A percentile compares a stretch with the other conserved stretches of the same genome.
Conservation (phyloP, 306 rosid genomes). For the Begonia peltatifolia region DNA sequence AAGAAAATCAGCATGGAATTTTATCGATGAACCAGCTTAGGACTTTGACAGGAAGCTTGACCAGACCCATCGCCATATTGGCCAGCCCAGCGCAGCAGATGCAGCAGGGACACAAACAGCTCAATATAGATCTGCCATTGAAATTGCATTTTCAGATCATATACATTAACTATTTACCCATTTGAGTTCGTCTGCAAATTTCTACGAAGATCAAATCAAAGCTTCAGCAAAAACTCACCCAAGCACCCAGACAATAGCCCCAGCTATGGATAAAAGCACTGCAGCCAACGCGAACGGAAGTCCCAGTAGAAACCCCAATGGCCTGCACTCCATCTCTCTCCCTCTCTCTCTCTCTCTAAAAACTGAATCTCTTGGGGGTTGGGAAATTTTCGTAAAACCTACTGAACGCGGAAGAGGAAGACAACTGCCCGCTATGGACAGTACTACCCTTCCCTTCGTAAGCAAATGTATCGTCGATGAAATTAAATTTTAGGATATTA, state of each 20-base stretch:
- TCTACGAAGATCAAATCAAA: no score
- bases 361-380: not conserved
- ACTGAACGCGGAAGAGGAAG: slow-evolving; percentile 6
- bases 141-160: no score
- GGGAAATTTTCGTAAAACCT: not conserved
- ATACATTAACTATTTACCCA: no score
- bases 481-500: no score
- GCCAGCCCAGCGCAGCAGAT: slow-evolving; percentile 50
- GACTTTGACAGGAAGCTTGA: slow-evolving; percentile 51
- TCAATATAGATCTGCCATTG: slow-evolving; percentile 40
- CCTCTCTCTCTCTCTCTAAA: not conserved
- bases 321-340: slow-evolving; percentile 50
- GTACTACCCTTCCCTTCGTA: no score
- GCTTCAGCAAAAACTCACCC: slow-evolving; percentile 27
- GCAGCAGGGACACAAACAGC: slow-evolving; percentile 85
- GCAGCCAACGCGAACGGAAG: slow-evolving; percentile 69
- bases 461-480: no score
- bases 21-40: slow-evolving; percentile 45
- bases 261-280: slow-evolving; percentile 37
- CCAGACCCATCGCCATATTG: slow-evolving; percentile 53
- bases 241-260: slow-evolving; percentile 67
- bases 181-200: no score
- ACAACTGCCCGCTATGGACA: slow-evolving; percentile 1
- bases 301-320: slow-evolving; percentile 68
- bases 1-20: slow-evolving; percentile 45